Evolutionary conservation across 2,329 filamentous ascomycete genomes (phyloP), one percentile per base, ranked within the genome.

Genomic region (Periconia macrospinosa): DNA sequence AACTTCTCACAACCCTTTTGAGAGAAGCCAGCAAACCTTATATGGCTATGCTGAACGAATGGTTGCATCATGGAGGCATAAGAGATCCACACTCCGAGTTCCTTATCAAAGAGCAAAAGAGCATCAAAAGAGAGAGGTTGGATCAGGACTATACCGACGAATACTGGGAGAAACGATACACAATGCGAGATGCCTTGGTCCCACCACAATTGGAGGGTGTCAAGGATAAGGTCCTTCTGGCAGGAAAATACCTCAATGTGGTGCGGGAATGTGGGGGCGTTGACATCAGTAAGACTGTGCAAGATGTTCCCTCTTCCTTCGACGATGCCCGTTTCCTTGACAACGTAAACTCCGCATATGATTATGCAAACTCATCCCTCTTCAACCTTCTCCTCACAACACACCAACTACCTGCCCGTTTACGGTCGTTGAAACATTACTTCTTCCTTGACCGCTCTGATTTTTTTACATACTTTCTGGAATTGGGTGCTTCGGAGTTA

Each of bases 61-160:
- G 94, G 94, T 79, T 99, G 15, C 94, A 99, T 69, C 93, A 96
- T 68, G 94, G 94, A 40, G 91, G 89, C 46, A 97, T 99, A 73
- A 91, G 89, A 67, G 94, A 99, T 71, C 91, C 92, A 0, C 93
- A 97, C 71, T 85, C 87, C 1, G 94, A 99, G 72, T 99, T 99
- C 63, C 78, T 99, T 49, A 87, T 99, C 68, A 95, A 95, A 69
- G 94, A 97, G 73, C 91, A 96, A 65, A 95, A 93, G 74, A 96
- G 92, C 67, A 97, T 99, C 64, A 88, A 89, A 54, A 85, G 94
- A 41, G 94, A 97, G 71, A 84, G 90, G 54, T 79, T 99, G 2
- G 92, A 97, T 68, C 88, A 96, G 69, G 94, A 99, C 72, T 99
- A 97, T 68, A 99, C 93, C 0, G 94, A 99, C 72, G 94, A 99